Evolutionary conservation across 495 filamentous ascomycete genomes (phyloP).

Genomic region (Usnea hakonensis): DNA sequence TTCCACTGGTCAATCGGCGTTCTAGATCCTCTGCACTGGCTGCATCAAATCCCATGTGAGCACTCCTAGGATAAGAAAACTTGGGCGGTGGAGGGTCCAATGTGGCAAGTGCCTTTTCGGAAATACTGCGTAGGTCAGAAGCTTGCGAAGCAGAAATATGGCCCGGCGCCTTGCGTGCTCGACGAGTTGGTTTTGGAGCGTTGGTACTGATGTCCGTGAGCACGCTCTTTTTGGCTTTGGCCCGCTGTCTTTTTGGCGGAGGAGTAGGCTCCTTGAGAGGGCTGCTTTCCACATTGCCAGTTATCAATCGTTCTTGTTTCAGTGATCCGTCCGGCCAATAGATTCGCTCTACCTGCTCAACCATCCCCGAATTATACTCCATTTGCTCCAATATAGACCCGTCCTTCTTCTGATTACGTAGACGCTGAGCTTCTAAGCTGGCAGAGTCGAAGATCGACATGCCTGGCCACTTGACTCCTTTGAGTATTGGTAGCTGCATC

Average conservation of each 20-base stretch:
- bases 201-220: slow-evolving; percentile 15
- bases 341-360: slow-evolving; percentile 66
- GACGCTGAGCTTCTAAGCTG: slow-evolving; percentile 63
- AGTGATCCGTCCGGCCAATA: slow-evolving; percentile 48
- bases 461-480: slow-evolving; percentile 71
- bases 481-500: slow-evolving; percentile 44
- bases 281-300: slow-evolving; percentile 46
- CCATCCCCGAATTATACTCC: slow-evolving; percentile 54
- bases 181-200: not conserved
- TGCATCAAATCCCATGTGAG: slow-evolving; percentile 5
- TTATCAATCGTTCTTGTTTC: slow-evolving; percentile 50
- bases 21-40: slow-evolving; percentile 29
- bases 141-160: not conserved
- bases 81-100: not conserved
- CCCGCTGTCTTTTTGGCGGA: slow-evolving; percentile 29
- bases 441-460: slow-evolving; percentile 89
- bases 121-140: slow-evolving; percentile 7
- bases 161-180: not conserved
- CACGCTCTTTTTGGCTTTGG: slow-evolving; percentile 14
- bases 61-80: slow-evolving; percentile 1
- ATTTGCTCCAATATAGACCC: slow-evolving; percentile 60
- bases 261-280: slow-evolving; percentile 43
- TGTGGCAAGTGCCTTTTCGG: slow-evolving; percentile 6
- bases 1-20: slow-evolving; percentile 26
- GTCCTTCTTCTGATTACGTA: slow-evolving; percentile 82